Conservation (phyloP, 306 rosid genomes). For the Citrullus amarus region DNA sequence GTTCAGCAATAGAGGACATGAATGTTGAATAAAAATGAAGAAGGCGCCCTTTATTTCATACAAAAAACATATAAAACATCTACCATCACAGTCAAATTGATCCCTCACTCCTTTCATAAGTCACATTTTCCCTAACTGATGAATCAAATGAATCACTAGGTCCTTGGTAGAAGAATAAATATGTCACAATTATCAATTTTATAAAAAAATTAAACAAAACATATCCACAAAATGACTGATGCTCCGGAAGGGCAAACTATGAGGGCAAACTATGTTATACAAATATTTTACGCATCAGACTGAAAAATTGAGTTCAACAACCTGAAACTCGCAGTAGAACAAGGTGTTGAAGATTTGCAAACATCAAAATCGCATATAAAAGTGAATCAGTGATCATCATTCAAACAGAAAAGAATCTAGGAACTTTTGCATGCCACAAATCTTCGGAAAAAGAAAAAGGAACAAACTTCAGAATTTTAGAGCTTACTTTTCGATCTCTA, state of each 20-base stretch:
- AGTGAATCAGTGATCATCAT: neutral
- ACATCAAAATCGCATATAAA: neutral
- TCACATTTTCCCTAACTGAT: neutral
- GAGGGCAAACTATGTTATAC: neutral
- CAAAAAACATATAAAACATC: neutral
- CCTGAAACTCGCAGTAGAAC: neutral
- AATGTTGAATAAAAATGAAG: neutral
- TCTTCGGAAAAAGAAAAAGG: neutral
- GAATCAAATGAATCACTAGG: neutral
- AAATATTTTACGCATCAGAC: neutral
- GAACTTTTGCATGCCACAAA: neutral
- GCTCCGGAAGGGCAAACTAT: neutral
- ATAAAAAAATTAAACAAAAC: neutral
- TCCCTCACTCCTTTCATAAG: neutral
- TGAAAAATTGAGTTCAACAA: neutral
- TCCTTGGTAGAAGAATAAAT: neutral
- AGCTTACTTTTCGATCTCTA: conserved; percentile 60
- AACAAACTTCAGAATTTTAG: neutral
- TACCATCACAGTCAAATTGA: neutral
- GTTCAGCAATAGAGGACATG: neutral
- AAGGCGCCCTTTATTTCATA: neutral
- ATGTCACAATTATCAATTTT: neutral
- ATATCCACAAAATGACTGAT: neutral
- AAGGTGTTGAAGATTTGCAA: neutral
- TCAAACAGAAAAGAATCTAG: neutral